A percentile compares a stretch with the other conserved stretches of the same genome.
Conservation (phyloP, 805 yeast genomes). For the Spathaspora arborariae region DNA sequence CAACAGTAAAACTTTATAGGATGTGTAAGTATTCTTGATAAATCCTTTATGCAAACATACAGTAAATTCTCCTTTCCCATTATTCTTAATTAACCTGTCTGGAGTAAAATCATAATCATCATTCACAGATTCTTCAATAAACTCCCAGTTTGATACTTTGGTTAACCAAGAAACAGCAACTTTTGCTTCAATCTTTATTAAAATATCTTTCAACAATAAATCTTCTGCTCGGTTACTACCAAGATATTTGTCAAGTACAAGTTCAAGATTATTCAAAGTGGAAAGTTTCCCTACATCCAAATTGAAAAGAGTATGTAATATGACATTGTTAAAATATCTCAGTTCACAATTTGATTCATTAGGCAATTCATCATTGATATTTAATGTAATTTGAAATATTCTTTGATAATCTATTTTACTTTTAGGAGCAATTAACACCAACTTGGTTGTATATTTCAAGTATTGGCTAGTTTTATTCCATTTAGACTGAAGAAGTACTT, state of each 20-base stretch:
- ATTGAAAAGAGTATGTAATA: slow-evolving; percentile 48
- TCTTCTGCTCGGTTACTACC: slow-evolving; percentile 67
- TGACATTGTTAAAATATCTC: slow-evolving; percentile 39
- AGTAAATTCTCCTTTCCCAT: slow-evolving; percentile 42
- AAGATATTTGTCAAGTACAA: slow-evolving; percentile 33
- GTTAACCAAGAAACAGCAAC: slow-evolving; percentile 61
- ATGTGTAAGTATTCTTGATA: slow-evolving; percentile 45
- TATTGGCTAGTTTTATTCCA: slow-evolving; percentile 45
- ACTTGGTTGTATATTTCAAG: slow-evolving; percentile 42
- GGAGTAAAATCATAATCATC: slow-evolving; percentile 39
- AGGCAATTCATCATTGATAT: slow-evolving; percentile 36
- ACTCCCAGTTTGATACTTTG: slow-evolving; percentile 63
- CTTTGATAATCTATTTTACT: slow-evolving; percentile 42
- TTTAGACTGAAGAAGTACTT: slow-evolving; percentile 46
- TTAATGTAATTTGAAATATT: slow-evolving; percentile 60
- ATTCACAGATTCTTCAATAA: slow-evolving; percentile 37
- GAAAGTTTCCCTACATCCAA: slow-evolving; percentile 46
- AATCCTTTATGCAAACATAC: slow-evolving; percentile 49
- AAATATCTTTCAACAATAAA: slow-evolving; percentile 50
- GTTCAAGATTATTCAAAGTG: slow-evolving; percentile 43
- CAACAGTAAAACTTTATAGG: neutral
- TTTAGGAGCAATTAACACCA: slow-evolving; percentile 34
- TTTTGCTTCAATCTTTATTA: slow-evolving; percentile 55
- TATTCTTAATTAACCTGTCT: slow-evolving; percentile 43
- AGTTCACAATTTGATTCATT: slow-evolving; percentile 13